A percentile compares a stretch with the other conserved stretches of the same genome.
These are phyloP conservation scores for Lenzites betulinus DNA, from an alignment of 768 basidiomycete species.

Conservation along the genomic window DNA sequence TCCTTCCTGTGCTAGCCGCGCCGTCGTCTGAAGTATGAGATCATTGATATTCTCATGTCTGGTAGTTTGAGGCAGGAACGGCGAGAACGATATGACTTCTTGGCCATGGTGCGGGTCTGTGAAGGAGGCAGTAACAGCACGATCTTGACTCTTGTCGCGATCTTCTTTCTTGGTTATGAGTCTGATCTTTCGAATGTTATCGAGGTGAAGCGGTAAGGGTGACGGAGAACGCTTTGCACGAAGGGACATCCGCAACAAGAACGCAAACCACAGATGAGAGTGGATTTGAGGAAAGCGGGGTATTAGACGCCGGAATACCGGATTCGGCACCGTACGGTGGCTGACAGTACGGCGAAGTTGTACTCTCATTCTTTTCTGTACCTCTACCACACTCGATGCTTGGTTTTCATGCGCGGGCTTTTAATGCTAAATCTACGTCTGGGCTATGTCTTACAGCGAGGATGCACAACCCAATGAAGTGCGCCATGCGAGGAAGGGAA, in stretches of 20 bases:
- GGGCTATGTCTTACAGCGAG: constrained; percentile 29
- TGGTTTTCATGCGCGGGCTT: background rate
- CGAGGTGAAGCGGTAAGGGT: constrained; percentile 6
- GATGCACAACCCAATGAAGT: constrained; percentile 44
- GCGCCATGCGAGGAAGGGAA: constrained; percentile 38
- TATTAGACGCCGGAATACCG: too few relatives aligned
- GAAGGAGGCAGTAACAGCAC: background rate
- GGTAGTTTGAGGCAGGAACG: background rate
- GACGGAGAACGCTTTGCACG: constrained; percentile 13
- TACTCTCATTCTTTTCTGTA: background rate
- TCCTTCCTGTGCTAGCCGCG: constrained; percentile 15
- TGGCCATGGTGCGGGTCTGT: background rate
- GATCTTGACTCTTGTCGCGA: background rate
- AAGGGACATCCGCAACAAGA: constrained; percentile 1
- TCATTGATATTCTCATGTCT: constrained; percentile 18
- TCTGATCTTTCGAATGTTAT: constrained; percentile 3
- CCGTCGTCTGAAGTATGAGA: constrained; percentile 14
- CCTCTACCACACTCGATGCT: constrained; percentile 4
- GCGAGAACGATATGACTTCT: constrained; percentile 6
- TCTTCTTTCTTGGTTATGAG: background rate
- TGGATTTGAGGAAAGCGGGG: too few relatives aligned
- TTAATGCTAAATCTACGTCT: background rate
- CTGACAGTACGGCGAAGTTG: too few relatives aligned
- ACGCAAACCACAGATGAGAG: background rate
- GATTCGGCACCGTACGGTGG: too few relatives aligned